Evolutionary conservation across 805 yeast genomes (phyloP).

Genomic region (Barnettozyma salicaria): DNA sequence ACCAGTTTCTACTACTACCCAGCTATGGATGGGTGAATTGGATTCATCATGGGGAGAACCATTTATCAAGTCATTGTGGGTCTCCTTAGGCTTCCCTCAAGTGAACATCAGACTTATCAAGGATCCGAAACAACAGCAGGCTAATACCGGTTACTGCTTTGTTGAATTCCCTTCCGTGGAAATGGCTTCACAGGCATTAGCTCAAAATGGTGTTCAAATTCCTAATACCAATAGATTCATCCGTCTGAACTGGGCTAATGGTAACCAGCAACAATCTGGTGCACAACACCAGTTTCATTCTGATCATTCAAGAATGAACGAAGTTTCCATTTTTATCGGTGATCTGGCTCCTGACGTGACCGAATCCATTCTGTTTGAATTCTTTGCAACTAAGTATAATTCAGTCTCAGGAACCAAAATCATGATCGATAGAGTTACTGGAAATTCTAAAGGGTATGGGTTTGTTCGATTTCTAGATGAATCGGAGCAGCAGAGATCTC

Average conservation of each 20-base stretch:
- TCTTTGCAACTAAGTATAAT: constrained; percentile 63
- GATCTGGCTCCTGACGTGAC: constrained; percentile 71
- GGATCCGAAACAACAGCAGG: constrained; percentile 38
- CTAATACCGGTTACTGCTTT: constrained; percentile 73
- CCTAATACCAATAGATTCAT: constrained; percentile 56
- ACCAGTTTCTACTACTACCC: no score
- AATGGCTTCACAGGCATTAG: constrained; percentile 60
- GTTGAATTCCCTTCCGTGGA: constrained; percentile 60
- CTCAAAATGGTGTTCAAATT: constrained; percentile 60
- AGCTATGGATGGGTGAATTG: constrained; percentile 85
- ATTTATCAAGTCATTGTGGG: constrained; percentile 64
- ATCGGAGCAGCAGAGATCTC: constrained; percentile 64
- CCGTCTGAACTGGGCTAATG: constrained; percentile 79
- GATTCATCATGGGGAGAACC: constrained; percentile 81
- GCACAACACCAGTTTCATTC: constrained; percentile 4
- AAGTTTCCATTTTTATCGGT: constrained; percentile 77
- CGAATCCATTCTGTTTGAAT: constrained; percentile 57
- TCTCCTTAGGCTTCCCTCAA: constrained; percentile 52
- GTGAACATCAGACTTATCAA: constrained; percentile 64
- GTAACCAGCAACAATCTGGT: constrained; percentile 30
- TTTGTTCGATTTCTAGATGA: constrained; percentile 71
- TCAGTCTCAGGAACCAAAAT: constrained; percentile 73
- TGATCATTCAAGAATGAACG: constrained; percentile 27
- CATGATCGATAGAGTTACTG: constrained; percentile 67
- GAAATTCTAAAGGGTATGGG: constrained; percentile 78